Percentiles rank a stretch among this genome's conserved stretches.
phyloP scores from a whole-genome alignment of 306 rosid species.

The Cucurbita ficifolia region DNA sequence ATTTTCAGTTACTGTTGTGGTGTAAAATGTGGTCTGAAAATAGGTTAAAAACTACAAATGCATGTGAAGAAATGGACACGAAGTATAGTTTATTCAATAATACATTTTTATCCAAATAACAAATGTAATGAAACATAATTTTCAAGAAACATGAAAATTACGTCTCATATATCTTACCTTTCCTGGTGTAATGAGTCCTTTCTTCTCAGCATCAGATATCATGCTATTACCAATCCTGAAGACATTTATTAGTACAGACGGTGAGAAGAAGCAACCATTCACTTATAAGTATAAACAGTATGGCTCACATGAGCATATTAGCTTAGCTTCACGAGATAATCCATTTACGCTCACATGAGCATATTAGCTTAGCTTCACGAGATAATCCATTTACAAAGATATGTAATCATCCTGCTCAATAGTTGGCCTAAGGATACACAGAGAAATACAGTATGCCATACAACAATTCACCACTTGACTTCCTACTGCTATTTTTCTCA shows the following conservation, averaged over 20 bases:
- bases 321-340: neutral
- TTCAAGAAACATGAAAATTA: neutral
- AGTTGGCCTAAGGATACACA: neutral
- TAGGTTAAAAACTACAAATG: neutral
- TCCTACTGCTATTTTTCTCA: conserved; percentile 13
- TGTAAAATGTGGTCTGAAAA: neutral
- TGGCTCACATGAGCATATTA: neutral
- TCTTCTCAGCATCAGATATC: conserved; percentile 85
- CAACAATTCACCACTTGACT: neutral
- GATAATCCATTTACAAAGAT: neutral
- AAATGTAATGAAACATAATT: neutral
- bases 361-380: neutral
- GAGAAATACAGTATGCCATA: neutral
- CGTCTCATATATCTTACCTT: conserved; percentile 32
- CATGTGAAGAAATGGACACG: neutral
- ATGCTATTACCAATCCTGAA: conserved; percentile 89
- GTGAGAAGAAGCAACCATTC: neutral
- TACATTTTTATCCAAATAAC: neutral
- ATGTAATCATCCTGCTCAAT: neutral
- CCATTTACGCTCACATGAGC: neutral
- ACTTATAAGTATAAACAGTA: neutral
- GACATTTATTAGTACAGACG: conserved; percentile 11
- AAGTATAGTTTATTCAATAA: neutral
- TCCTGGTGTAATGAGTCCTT: conserved; percentile 79
- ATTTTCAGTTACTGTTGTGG: neutral